Base-by-base conservation (phyloP, 2,329 filamentous ascomycete species). In the Colletotrichum higginsianum region DNA sequence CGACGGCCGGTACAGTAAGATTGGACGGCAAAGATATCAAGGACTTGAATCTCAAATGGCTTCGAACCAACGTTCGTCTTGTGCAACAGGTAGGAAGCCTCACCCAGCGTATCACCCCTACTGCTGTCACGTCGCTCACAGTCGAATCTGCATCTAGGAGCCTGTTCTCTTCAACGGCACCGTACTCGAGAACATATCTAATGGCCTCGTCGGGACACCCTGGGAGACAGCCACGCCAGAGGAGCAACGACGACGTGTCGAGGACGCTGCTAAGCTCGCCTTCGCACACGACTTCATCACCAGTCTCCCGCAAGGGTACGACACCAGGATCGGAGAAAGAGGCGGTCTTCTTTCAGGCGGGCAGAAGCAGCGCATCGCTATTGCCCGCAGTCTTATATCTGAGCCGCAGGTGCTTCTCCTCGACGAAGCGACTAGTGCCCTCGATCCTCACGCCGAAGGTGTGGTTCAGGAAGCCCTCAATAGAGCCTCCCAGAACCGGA, bases 341-440 rank as follows among this genome's bases (percentile, higher is more conserved):
- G 77, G 76, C 1, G 71, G 71, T 1, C 65, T 74, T 0, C 66
- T 78, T 0, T 77, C 78, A 21, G 91, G 91, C 30, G 91, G 91
- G 2, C 91, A 93, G 76, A 85, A 89, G 46, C 91, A 93, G 75
- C 85, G 91, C 18, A 83, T 93, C 16, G 88, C 90, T 0, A 92
- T 93, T 70, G 91, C 91, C 3, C 85, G 91, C 38, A 89, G 87
- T 52, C 89, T 93, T 63, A 83, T 92, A 38, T 87, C 88, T 21
- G 81, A 89, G 53, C 90, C 91, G 0, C 82, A 84, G 1, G 89
- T 93, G 30, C 82, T 93, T 2, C 86, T 93, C 18, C 81, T 93
- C 1, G 91, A 93, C 74, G 91, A 93, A 79, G 91, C 91, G 1
- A 92, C 91, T 0, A 89, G 86, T 57, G 89, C 90, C 11, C 77